Base-by-base conservation (phyloP, 2,329 filamentous ascomycete species). In the Aspergillus amoenus region DNA sequence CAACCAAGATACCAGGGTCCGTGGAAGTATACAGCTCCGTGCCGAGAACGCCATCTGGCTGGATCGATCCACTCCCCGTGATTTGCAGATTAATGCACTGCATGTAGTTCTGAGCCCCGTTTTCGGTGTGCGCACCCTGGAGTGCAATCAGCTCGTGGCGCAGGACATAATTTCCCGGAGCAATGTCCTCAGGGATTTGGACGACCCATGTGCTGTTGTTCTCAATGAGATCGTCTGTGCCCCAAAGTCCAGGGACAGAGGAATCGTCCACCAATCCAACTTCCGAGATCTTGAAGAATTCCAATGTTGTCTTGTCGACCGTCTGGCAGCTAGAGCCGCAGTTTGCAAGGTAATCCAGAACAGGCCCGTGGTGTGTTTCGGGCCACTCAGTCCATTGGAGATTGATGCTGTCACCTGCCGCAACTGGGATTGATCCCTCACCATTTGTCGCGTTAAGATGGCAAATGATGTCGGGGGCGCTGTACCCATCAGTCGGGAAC, bases 301-400 rank as follows among this genome's bases (percentile, higher is more conserved):
- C 69, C 39, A 86, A 76, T 3, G 73, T 67, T 0, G 69, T 73
- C 67, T 82, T 81, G 67, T 82, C 78, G 56, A 79, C 81, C 0
- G 70, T 69, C 43, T 79, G 75, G 68, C 82, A 86, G 66, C 82
- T 78, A 22, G 78, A 81, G 47, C 78, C 70, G 69, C 82, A 84
- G 58, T 76, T 76, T 41, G 85, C 85, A 6, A 87, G 75, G 74
- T 87, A 88, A 70, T 81, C 80, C 58, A 88, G 76, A 60, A 88
- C 79, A 5, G 85, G 84, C 1, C 83, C 84, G 57, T 84, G 78
- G 74, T 89, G 82, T 42, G 78, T 81, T 2, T 81, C 77, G 11
- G 85, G 85, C 86, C 86, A 89, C n/a, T 76, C 75, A 56, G 78
- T 82, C 86, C 86, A 88, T 62, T 82, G 78, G 48, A 88, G 70